These are phyloP conservation scores for Galerina marginata DNA, from an alignment of 768 basidiomycete species.

Conservation along the genomic window DNA sequence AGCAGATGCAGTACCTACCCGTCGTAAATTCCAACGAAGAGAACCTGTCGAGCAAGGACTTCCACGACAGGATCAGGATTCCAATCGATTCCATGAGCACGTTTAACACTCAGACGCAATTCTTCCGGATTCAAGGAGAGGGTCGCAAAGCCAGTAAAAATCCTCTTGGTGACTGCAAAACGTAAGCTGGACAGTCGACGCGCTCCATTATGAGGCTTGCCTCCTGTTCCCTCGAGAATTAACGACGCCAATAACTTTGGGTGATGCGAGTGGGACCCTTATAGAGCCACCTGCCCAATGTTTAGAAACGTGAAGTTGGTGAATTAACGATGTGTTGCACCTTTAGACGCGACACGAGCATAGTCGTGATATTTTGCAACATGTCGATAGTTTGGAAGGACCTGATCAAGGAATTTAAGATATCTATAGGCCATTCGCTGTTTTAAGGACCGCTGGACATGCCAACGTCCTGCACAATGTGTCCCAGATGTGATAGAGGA, in stretches of 20 bases:
- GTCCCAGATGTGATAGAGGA: slow-evolving; percentile 12
- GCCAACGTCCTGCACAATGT: slow-evolving; percentile 22
- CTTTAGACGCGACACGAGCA: slow-evolving; percentile 56
- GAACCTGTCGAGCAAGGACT: slow-evolving; percentile 71
- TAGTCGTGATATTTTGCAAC: slow-evolving; percentile 69
- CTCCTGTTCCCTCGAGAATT: slow-evolving; percentile 78
- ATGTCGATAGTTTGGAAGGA: slow-evolving; percentile 15
- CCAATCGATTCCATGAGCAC: slow-evolving; percentile 72
- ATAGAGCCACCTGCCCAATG: slow-evolving; percentile 58
- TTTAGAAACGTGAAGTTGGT: slow-evolving; percentile 12
- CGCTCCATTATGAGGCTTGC: slow-evolving; percentile 38
- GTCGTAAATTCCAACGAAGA: slow-evolving; percentile 91
- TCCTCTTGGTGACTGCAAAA: slow-evolving; percentile 84
- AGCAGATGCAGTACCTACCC: slow-evolving; percentile 57
- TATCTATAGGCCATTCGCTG: slow-evolving; percentile 31
- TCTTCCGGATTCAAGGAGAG: slow-evolving; percentile 81
- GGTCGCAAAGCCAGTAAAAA: slow-evolving; percentile 75
- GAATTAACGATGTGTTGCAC: slow-evolving; percentile 22
- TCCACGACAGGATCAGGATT: slow-evolving; percentile 60
- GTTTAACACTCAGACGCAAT: slow-evolving; percentile 66
- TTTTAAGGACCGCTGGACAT: slow-evolving; percentile 9
- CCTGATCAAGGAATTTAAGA: slow-evolving; percentile 17
- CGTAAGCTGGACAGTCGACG: slow-evolving; percentile 1
- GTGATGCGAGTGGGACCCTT: slow-evolving; percentile 74
- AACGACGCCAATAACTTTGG: slow-evolving; percentile 78